Conservation (phyloP, 176 grass and related monocot genomes). For the Leersia perrieri region DNA sequence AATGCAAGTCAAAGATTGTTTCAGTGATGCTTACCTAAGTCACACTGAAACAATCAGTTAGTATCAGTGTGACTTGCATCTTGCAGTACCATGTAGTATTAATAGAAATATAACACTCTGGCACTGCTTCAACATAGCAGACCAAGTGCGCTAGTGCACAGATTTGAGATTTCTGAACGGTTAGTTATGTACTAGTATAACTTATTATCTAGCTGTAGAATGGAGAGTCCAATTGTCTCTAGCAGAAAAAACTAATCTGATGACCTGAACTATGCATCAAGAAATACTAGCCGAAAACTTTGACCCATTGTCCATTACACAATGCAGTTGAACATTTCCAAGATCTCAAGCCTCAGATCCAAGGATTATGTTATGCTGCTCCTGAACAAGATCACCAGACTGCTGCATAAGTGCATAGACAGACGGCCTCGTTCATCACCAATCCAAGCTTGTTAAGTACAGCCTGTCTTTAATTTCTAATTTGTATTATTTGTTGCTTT, state of each 20-base stretch:
- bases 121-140: not conserved
- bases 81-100: not conserved
- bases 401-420: not conserved
- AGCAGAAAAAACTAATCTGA: not conserved
- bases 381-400: constrained; percentile 21
- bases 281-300: not conserved
- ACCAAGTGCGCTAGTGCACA: not conserved
- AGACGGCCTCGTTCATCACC: not conserved
- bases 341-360: constrained; percentile 31
- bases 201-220: not conserved
- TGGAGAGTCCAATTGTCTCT: not conserved
- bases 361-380: not conserved
- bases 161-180: not conserved
- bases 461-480: not conserved
- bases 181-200: not conserved
- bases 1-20: constrained; percentile 8
- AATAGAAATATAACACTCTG: not conserved
- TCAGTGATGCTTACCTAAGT: not conserved
- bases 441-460: not conserved
- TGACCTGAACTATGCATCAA: not conserved
- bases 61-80: constrained; percentile 15
- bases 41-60: constrained; percentile 14
- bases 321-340: not conserved
- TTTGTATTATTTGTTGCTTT: constrained; percentile 31
- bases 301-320: not conserved